Conservation (phyloP, 371 early-diverging fungal species). For the Funneliformis caledonium region DNA sequence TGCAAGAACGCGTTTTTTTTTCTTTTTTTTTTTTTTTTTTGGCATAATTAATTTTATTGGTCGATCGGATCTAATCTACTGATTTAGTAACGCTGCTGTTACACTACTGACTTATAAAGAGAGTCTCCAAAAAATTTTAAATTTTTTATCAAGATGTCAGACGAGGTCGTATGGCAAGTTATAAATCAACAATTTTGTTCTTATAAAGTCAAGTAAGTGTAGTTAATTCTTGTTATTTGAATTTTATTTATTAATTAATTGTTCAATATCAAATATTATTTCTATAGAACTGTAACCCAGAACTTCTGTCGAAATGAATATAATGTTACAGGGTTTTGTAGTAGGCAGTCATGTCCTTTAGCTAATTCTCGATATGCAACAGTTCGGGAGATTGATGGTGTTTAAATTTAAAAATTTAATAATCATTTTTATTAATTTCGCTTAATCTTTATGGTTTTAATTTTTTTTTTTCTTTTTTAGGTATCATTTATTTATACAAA, state of each 20-base stretch:
- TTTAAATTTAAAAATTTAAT: background rate
- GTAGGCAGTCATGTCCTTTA: constrained; percentile 96
- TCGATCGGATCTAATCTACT: background rate
- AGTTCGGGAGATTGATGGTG: constrained; percentile 89
- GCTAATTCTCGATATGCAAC: constrained; percentile 99
- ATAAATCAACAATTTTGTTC: constrained; percentile 94
- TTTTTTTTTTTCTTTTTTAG: constrained; percentile 45
- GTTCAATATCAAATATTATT: background rate
- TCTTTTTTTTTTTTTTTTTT: background rate
- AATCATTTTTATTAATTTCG: background rate
- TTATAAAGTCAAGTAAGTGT: constrained; percentile 91
- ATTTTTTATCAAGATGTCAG: constrained; percentile 42
- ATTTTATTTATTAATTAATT: background rate
- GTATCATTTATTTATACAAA: constrained; percentile 87
- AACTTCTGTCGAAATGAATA: constrained; percentile 98
- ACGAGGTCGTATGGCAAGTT: constrained; percentile 91
- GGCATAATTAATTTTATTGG: background rate
- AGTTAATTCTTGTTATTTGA: background rate
- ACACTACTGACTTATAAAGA: no score
- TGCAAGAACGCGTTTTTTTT: background rate
- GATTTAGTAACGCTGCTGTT: no score
- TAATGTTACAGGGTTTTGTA: constrained; percentile 99
- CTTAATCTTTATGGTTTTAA: background rate
- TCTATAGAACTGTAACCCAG: constrained; percentile 74
- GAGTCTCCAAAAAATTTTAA: no score